phyloP scores from a whole-genome alignment of 352 stramenopile species.

The Pythium graminicola region DNA sequence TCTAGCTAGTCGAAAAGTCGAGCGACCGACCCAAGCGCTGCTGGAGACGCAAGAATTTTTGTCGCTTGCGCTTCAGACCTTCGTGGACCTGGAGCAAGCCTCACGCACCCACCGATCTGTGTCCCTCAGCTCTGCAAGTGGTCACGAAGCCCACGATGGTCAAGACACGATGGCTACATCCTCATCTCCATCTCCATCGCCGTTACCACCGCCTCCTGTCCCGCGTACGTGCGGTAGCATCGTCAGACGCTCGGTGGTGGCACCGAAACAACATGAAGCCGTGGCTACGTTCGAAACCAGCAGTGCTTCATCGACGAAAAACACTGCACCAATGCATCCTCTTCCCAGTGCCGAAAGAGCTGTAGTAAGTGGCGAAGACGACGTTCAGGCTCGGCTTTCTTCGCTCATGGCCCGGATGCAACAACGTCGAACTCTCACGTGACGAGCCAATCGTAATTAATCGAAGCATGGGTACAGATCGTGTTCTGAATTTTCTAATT shows the following conservation, averaged over 20 bases:
- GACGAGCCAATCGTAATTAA: background rate
- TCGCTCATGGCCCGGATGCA: constrained; percentile 17
- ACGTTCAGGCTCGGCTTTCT: constrained; percentile 7
- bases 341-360: background rate
- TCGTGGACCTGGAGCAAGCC: background rate
- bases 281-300: background rate
- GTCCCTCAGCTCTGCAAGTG: constrained; percentile 15
- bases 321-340: background rate
- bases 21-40: constrained; percentile 2
- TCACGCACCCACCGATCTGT: background rate
- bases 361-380: constrained; percentile 1
- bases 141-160: constrained; percentile 9
- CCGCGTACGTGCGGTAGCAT: constrained; percentile 10
- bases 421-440: background rate
- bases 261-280: background rate
- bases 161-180: background rate
- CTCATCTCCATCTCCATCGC: constrained; percentile 14
- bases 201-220: constrained; percentile 18
- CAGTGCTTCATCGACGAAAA: background rate
- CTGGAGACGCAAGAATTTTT: constrained; percentile 19
- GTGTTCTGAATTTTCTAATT: background rate
- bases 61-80: constrained; percentile 10
- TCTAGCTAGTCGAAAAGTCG: background rate
- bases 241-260: background rate
- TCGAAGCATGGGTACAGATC: constrained; percentile 12